A percentile compares a stretch with the other conserved stretches of the same genome.
Evolutionary conservation across 2,329 filamentous ascomycete species (phyloP).

Genomic region (Xylaria sp.): DNA sequence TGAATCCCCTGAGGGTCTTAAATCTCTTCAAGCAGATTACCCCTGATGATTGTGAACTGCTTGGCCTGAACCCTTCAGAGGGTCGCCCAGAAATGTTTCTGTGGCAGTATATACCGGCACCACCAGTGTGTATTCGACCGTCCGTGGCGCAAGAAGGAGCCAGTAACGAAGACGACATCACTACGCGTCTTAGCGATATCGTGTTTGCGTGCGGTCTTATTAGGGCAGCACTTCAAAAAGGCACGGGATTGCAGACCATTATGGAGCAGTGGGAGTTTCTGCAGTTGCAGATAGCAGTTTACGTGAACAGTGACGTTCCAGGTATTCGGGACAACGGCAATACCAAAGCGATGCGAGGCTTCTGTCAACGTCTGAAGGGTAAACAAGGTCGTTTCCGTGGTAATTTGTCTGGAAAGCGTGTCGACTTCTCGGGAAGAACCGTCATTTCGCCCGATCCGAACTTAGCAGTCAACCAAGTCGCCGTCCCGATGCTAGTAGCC

Average conservation of each 20-base stretch:
- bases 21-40: slow-evolving; percentile 89
- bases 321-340: slow-evolving; percentile 84
- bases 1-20: slow-evolving; percentile 82
- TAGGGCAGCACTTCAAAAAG: slow-evolving; percentile 73
- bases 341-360: slow-evolving; percentile 84
- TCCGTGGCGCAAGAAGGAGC: slow-evolving; percentile 90
- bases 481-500: slow-evolving; percentile 84
- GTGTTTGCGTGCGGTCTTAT: slow-evolving; percentile 88
- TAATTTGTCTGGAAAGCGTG: slow-evolving; percentile 94
- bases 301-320: slow-evolving; percentile 94
- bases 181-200: slow-evolving; percentile 94
- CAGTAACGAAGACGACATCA: slow-evolving; percentile 94
- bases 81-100: slow-evolving; percentile 94
- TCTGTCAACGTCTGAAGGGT: slow-evolving; percentile 92
- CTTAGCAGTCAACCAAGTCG: slow-evolving; percentile 86
- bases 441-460: slow-evolving; percentile 98
- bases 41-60: slow-evolving; percentile 78
- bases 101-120: slow-evolving; percentile 93
- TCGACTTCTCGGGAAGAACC: slow-evolving; percentile 94
- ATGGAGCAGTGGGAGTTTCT: slow-evolving; percentile 99
- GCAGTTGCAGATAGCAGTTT: slow-evolving; percentile 92
- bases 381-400: slow-evolving; percentile 97
- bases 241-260: slow-evolving; percentile 78
- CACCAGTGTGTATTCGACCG: slow-evolving; percentile 88
- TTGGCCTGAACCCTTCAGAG: slow-evolving; percentile 81